Conservation (phyloP, 2,329 filamentous ascomycete genomes). For the Lomentospora prolificans region DNA sequence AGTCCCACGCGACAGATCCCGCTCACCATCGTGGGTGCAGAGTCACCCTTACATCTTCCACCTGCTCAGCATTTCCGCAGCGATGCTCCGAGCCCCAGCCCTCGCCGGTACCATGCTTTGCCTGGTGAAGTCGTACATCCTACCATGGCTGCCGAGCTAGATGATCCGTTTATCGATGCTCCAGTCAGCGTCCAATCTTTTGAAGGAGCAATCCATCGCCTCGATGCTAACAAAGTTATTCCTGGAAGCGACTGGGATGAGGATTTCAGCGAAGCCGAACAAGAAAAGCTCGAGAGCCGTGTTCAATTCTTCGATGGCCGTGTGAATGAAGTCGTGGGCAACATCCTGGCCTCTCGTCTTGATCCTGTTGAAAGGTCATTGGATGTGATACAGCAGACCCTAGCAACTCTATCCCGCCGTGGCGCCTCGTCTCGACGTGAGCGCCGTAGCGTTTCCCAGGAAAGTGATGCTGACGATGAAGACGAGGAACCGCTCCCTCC, state of each 20-base stretch:
- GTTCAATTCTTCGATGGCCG: conserved; percentile 85
- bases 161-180: conserved; percentile 52
- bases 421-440: conserved; percentile 47
- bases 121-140: conserved; percentile 36
- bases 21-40: neutral
- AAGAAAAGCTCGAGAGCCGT: conserved; percentile 70
- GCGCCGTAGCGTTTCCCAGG: conserved; percentile 59
- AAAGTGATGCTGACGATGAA: conserved; percentile 91
- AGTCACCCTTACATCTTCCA: conserved; percentile 32
- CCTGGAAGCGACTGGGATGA: conserved; percentile 89
- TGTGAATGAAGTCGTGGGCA: conserved; percentile 77
- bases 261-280: conserved; percentile 71
- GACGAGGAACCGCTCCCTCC: conserved; percentile 61
- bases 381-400: conserved; percentile 60
- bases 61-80: conserved; percentile 42
- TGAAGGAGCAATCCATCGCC: conserved; percentile 49
- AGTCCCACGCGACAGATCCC: conserved; percentile 29
- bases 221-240: conserved; percentile 47
- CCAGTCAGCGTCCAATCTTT: conserved; percentile 36
- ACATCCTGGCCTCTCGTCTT: conserved; percentile 64
- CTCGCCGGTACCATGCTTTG: conserved; percentile 41
- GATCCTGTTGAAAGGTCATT: conserved; percentile 75
- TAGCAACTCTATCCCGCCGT: conserved; percentile 48
- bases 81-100: conserved; percentile 60
- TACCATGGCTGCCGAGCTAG: conserved; percentile 44